Percentiles rank a stretch among this genome's conserved stretches.
phyloP scores from a whole-genome alignment of 495 filamentous ascomycete genomes.

The Aspergillus diversus region DNA sequence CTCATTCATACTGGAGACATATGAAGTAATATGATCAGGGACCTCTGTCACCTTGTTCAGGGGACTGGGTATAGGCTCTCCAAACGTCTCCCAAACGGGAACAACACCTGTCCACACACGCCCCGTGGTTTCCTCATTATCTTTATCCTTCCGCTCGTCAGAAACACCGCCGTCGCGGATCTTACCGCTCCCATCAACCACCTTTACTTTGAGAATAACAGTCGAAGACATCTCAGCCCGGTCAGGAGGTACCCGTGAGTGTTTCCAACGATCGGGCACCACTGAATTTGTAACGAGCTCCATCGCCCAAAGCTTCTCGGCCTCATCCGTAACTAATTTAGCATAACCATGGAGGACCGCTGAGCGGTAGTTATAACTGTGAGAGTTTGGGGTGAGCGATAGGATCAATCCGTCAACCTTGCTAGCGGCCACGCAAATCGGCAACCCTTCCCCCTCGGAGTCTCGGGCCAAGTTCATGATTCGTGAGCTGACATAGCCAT shows the following conservation, averaged over 20 bases:
- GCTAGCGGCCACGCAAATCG: conserved; percentile 68
- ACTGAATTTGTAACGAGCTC: conserved; percentile 77
- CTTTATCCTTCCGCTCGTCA: conserved; percentile 72
- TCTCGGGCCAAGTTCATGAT: conserved; percentile 70
- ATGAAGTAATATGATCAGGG: conserved; percentile 67
- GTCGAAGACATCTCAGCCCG: conserved; percentile 78
- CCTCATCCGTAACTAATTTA: conserved; percentile 61
- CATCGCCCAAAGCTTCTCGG: conserved; percentile 85
- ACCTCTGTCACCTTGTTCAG: conserved; percentile 62
- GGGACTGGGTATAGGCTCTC: conserved; percentile 67
- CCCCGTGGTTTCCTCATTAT: conserved; percentile 59
- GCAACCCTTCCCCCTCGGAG: conserved; percentile 55
- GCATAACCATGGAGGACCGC: conserved; percentile 80
- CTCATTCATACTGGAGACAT: conserved; percentile 56
- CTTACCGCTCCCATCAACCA: conserved; percentile 80
- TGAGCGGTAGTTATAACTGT: conserved; percentile 90
- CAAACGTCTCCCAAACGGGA: conserved; percentile 67
- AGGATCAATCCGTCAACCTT: conserved; percentile 77
- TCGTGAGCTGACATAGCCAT: conserved; percentile 83
- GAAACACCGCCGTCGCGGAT: conserved; percentile 67
- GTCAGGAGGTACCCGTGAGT: conserved; percentile 73
- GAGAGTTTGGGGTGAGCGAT: conserved; percentile 74
- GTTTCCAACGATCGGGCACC: conserved; percentile 67
- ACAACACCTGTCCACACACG: conserved; percentile 85
- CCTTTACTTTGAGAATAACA: conserved; percentile 68